A percentile compares a stretch with the other conserved stretches of the same genome.
Evolutionary conservation across 1,139 yeast species (phyloP).

Genomic region (Pneumocystis murina): DNA sequence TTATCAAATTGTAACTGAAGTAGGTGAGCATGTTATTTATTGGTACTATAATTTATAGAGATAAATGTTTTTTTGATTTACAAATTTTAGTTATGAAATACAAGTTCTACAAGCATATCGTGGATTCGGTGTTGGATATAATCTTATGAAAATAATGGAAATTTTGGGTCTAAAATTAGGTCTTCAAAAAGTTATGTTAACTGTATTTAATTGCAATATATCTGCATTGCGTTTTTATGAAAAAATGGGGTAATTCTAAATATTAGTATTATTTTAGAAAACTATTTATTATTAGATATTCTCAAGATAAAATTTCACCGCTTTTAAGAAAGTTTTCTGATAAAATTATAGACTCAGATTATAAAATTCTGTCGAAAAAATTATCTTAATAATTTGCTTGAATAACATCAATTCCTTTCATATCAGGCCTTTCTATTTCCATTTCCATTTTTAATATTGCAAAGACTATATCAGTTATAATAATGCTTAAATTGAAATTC

Average conservation of each 20-base stretch:
- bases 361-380: conserved; percentile 13
- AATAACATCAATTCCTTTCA: not conserved
- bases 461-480: conserved; percentile 71
- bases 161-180: conserved; percentile 4
- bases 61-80: not conserved
- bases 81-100: conserved; percentile 13
- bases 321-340: conserved; percentile 9
- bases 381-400: not conserved
- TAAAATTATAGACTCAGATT: conserved; percentile 11
- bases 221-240: conserved; percentile 14
- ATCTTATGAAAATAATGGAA: conserved; percentile 12
- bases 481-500: conserved; percentile 53
- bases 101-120: conserved; percentile 10
- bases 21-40: conserved; percentile 13
- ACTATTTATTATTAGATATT: conserved; percentile 6
- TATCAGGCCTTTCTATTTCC: conserved; percentile 22
- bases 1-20: conserved; percentile 6
- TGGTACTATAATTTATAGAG: conserved; percentile 4
- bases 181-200: conserved; percentile 13
- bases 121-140: conserved; percentile 12
- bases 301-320: conserved; percentile 13
- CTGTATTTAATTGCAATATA: conserved; percentile 15
- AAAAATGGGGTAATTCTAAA: conserved; percentile 3
- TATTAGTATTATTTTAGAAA: not conserved
- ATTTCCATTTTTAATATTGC: conserved; percentile 56